Evolutionary conservation across 108 stramenopile genomes (phyloP).

Genomic region (Stephanodiscus triporus): DNA sequence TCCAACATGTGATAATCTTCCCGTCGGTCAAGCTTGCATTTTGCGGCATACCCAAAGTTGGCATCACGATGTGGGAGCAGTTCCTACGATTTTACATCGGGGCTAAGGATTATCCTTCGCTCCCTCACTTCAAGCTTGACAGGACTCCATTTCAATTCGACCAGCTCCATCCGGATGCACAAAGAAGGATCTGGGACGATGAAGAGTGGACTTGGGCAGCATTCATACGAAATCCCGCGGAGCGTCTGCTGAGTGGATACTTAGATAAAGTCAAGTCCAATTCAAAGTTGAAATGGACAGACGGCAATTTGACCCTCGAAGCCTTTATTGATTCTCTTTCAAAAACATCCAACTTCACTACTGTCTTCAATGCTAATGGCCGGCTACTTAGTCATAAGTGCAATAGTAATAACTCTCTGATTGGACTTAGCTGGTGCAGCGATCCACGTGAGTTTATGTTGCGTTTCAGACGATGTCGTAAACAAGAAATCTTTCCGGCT

Average conservation of each 20-base stretch:
- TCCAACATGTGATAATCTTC: slow-evolving; percentile 39
- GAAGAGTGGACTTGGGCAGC: slow-evolving; percentile 32
- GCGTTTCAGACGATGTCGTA: no score
- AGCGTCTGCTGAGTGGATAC: slow-evolving; percentile 33
- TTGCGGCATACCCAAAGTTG: slow-evolving; percentile 55
- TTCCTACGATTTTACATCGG: slow-evolving; percentile 32
- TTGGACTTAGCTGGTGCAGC: slow-evolving; percentile 40
- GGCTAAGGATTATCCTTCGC: slow-evolving; percentile 55
- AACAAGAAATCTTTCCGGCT: no score
- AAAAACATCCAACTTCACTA: slow-evolving; percentile 14
- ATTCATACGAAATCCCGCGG: slow-evolving; percentile 40
- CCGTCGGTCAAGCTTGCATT: slow-evolving; percentile 54
- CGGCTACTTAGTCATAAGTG: not conserved
- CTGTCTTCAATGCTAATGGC: no score
- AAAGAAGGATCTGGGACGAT: slow-evolving; percentile 28
- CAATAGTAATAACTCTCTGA: not conserved
- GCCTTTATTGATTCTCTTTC: slow-evolving; percentile 44
- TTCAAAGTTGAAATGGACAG: slow-evolving; percentile 4
- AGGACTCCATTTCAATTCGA: slow-evolving; percentile 28
- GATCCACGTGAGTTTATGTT: slow-evolving; percentile 47
- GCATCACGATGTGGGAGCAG: slow-evolving; percentile 57
- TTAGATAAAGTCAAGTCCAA: slow-evolving; percentile 30
- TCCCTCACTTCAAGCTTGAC: slow-evolving; percentile 59
- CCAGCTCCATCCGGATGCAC: slow-evolving; percentile 20
- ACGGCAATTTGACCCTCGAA: slow-evolving; percentile 37